A percentile compares a stretch with the other conserved stretches of the same genome.
These are phyloP conservation scores for Ceratocystis destructans DNA, from an alignment of 2,329 filamentous ascomycete species.

Conservation along the genomic window DNA sequence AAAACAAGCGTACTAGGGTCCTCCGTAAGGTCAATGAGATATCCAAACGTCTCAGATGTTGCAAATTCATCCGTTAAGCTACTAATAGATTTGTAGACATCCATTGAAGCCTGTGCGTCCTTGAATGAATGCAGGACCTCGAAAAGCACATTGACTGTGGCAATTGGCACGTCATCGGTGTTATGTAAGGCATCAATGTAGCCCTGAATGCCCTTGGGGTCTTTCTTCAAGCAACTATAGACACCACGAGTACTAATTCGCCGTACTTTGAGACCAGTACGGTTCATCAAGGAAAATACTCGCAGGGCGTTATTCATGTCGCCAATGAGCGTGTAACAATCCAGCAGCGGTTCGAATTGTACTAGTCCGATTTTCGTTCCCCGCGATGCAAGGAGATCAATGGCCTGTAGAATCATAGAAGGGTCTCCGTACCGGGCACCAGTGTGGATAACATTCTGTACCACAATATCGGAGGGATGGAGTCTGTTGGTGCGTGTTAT, in stretches of 20 bases:
- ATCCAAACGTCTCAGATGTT: constrained; percentile 18
- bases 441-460: constrained; percentile 55
- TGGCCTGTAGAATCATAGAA: constrained; percentile 54
- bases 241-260: constrained; percentile 50
- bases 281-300: constrained; percentile 59
- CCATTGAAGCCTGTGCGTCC: constrained; percentile 18
- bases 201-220: constrained; percentile 33
- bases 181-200: constrained; percentile 44
- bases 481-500: constrained; percentile 38
- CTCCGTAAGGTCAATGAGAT: constrained; percentile 9
- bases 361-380: constrained; percentile 44
- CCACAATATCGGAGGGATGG: constrained; percentile 43
- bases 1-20: constrained; percentile 7
- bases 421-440: constrained; percentile 57
- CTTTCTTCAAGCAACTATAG: constrained; percentile 39
- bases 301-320: constrained; percentile 55
- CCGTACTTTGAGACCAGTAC: constrained; percentile 44
- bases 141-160: constrained; percentile 26
- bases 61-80: constrained; percentile 20
- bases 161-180: constrained; percentile 25
- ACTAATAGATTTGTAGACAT: constrained; percentile 19
- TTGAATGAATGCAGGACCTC: constrained; percentile 23
- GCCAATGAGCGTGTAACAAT: constrained; percentile 47
- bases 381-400: constrained; percentile 49
- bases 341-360: constrained; percentile 70